Conservation (phyloP, 768 basidiomycete genomes). For the Rhizopogon roseolus region DNA sequence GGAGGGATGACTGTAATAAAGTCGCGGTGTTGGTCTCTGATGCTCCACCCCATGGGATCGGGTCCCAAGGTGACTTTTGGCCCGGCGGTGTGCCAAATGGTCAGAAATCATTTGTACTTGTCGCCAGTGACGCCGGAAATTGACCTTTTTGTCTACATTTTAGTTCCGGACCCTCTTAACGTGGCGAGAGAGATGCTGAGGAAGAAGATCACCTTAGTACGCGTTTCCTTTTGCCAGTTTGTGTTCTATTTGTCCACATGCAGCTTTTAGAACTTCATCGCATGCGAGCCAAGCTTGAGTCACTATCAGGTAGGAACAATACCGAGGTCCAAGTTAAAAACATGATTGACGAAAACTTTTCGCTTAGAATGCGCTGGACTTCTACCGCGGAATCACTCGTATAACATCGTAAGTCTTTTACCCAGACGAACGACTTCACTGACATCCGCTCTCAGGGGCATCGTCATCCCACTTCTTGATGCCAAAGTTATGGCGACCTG, state of each 20-base stretch:
- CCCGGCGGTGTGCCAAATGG: slow-evolving; percentile 27
- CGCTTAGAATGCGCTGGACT: background rate
- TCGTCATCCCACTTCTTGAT: background rate
- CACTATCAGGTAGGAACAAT: slow-evolving; percentile 1
- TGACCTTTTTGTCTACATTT: background rate
- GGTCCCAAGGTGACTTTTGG: slow-evolving; percentile 29
- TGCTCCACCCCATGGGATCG: slow-evolving; percentile 49
- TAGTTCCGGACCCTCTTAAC: slow-evolving; percentile 24
- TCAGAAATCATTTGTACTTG: background rate
- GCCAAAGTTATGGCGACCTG: background rate
- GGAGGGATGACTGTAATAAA: slow-evolving; percentile 40
- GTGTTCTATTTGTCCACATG: background rate
- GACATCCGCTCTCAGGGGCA: background rate
- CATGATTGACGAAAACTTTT: background rate
- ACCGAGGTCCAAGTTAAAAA: background rate
- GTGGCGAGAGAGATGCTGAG: slow-evolving; percentile 41
- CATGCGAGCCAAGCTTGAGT: slow-evolving; percentile 38
- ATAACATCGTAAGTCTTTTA: background rate
- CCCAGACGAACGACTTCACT: background rate
- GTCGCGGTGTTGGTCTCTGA: slow-evolving; percentile 46
- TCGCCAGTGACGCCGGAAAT: background rate
- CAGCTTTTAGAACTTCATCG: slow-evolving; percentile 44
- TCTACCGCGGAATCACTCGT: slow-evolving; percentile 1
- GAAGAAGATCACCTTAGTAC: slow-evolving; percentile 46
- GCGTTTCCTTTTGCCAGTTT: slow-evolving; percentile 8